These are phyloP conservation scores for Vaccinium darrowii DNA, from an alignment of 148 eudicot genomes.

Conservation along the genomic window DNA sequence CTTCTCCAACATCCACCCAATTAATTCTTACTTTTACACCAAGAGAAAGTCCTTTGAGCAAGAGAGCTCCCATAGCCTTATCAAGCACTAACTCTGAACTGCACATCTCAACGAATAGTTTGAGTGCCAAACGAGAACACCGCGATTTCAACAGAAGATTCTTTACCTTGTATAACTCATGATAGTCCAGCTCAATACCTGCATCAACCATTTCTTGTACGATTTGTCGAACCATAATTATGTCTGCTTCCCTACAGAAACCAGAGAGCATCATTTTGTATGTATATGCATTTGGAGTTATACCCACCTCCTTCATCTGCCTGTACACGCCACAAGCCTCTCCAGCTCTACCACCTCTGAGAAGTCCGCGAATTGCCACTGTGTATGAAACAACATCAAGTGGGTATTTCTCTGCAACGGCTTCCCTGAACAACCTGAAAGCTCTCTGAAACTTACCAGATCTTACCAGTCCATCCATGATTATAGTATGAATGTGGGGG, in stretches of 20 bases:
- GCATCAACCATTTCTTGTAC: slow-evolving; percentile 39
- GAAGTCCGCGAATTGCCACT: slow-evolving; percentile 39
- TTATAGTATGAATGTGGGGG: slow-evolving; percentile 42
- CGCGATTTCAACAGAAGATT: slow-evolving; percentile 22
- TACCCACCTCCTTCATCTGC: slow-evolving; percentile 45
- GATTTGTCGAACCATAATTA: slow-evolving; percentile 32
- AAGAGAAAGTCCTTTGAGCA: slow-evolving; percentile 25
- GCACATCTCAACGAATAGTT: slow-evolving; percentile 31
- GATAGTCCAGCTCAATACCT: slow-evolving; percentile 25
- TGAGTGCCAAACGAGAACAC: slow-evolving; percentile 14
- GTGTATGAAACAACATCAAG: slow-evolving; percentile 49
- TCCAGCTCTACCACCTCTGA: slow-evolving; percentile 33
- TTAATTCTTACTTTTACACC: slow-evolving; percentile 18
- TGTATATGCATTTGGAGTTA: slow-evolving; percentile 35
- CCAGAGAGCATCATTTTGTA: slow-evolving; percentile 37
- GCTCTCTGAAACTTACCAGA: slow-evolving; percentile 37
- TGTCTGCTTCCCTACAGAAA: slow-evolving; percentile 39
- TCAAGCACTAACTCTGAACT: slow-evolving; percentile 32
- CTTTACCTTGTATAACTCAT: slow-evolving; percentile 24
- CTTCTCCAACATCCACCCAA: slow-evolving; percentile 13
- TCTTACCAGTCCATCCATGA: slow-evolving; percentile 35
- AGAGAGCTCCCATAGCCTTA: slow-evolving; percentile 23
- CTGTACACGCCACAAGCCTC: slow-evolving; percentile 43
- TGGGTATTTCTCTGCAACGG: slow-evolving; percentile 25
- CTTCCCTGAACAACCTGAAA: slow-evolving; percentile 37